Evolutionary conservation across 495 filamentous ascomycete species (phyloP).

Genomic region (Lophium mytilinum): DNA sequence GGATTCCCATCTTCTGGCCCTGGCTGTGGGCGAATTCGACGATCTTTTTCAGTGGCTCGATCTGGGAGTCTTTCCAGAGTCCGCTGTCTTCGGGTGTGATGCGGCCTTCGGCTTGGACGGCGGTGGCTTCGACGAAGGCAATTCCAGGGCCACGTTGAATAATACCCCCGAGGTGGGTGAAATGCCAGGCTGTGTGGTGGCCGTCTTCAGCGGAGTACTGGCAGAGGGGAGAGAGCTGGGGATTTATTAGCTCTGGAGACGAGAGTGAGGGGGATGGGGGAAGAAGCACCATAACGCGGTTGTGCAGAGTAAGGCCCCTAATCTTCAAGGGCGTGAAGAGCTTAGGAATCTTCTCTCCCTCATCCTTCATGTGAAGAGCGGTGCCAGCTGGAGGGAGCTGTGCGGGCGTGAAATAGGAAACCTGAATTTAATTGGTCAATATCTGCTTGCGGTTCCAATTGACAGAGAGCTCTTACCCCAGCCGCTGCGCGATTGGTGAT

Average conservation of each 20-base stretch:
- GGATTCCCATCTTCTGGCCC: conserved; percentile 59
- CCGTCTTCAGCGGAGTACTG: conserved; percentile 62
- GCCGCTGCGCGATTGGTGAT: conserved; percentile 16
- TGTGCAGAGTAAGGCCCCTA: conserved; percentile 59
- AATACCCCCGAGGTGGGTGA: conserved; percentile 55
- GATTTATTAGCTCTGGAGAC: conserved; percentile 29
- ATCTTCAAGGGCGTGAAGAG: conserved; percentile 40
- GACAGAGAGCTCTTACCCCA: conserved; percentile 6
- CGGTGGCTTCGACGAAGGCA: conserved; percentile 61
- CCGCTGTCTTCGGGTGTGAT: conserved; percentile 64
- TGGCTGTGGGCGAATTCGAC: conserved; percentile 55
- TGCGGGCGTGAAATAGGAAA: conserved; percentile 24
- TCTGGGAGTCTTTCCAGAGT: conserved; percentile 63
- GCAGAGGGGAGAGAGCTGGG: conserved; percentile 52
- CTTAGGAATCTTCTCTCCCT: conserved; percentile 24
- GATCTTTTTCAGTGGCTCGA: conserved; percentile 52
- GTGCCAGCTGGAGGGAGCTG: conserved; percentile 25
- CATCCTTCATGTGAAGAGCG: conserved; percentile 17
- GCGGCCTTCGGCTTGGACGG: conserved; percentile 58
- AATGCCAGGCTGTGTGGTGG: conserved; percentile 62
- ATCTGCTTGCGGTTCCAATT: neutral
- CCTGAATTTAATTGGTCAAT: neutral
- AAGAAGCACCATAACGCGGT: conserved; percentile 51
- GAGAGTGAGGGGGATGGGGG: conserved; percentile 10
- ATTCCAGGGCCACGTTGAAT: conserved; percentile 56